Evolutionary conservation across 371 early-diverging fungal species (phyloP).

Genomic region (Capniomyces stellatus): DNA sequence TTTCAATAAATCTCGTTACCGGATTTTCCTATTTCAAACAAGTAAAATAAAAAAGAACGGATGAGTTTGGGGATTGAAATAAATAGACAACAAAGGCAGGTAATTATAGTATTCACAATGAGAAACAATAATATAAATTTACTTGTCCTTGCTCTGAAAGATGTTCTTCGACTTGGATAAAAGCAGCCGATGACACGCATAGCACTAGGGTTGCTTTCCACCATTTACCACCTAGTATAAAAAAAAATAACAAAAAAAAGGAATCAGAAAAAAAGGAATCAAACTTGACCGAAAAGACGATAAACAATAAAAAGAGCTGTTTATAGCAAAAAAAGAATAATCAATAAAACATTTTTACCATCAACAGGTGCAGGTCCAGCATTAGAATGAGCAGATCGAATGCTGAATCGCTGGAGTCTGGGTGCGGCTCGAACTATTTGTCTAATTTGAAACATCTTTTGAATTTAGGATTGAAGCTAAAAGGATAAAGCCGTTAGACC

Average conservation of each 20-base stretch:
- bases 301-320: background rate
- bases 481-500: no score
- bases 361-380: background rate
- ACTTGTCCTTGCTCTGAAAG: background rate
- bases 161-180: background rate
- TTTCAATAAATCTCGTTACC: background rate
- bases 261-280: background rate
- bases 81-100: no score
- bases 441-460: no score
- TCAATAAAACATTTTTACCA: background rate
- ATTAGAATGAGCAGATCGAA: background rate
- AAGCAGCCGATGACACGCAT: background rate
- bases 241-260: background rate
- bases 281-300: no score
- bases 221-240: background rate
- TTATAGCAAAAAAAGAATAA: no score
- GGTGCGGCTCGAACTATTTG: no score
- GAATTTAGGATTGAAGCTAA: no score
- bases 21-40: no score
- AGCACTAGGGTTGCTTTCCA: background rate
- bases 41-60: no score
- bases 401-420: background rate
- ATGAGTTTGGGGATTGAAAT: no score
- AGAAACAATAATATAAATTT: no score
- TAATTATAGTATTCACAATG: no score